Evolutionary conservation across 192 early-diverging fungal species (phyloP).

Genomic region (Glomus cerebriforme): DNA sequence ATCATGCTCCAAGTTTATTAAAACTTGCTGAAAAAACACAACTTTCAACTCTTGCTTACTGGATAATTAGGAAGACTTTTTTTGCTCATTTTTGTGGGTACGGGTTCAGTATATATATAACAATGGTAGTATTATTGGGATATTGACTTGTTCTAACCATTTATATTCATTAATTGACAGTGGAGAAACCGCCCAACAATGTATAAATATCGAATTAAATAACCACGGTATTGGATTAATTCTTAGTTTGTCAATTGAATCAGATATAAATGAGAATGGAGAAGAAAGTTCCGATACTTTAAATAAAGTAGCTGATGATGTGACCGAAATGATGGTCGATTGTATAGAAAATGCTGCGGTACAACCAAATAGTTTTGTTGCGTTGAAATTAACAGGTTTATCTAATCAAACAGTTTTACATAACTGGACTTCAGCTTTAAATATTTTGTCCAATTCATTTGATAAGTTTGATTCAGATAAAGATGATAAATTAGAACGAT

Average conservation of each 20-base stretch:
- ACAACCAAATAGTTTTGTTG: conserved; percentile 74
- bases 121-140: background rate
- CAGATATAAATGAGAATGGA: conserved; percentile 67
- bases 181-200: conserved; percentile 84
- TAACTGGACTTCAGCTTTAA: conserved; percentile 64
- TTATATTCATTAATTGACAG: conserved; percentile 49
- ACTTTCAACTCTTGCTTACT: conserved; percentile 57
- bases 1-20: conserved; percentile 59
- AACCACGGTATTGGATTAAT: conserved; percentile 76
- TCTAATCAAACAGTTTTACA: conserved; percentile 73
- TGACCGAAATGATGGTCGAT: conserved; percentile 68
- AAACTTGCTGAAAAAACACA: conserved; percentile 53
- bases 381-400: conserved; percentile 88
- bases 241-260: conserved; percentile 86
- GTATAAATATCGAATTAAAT: conserved; percentile 67
- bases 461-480: conserved; percentile 37
- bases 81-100: conserved; percentile 90
- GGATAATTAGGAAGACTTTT: conserved; percentile 81
- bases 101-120: background rate
- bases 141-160: background rate
- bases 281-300: too few species aligned
- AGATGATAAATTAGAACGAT: conserved; percentile 42
- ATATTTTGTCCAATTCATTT: conserved; percentile 51
- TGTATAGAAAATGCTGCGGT: conserved; percentile 71
- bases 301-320: conserved; percentile 67